These are phyloP conservation scores for Phytophthora quininea DNA, from an alignment of 352 stramenopile genomes.

Conservation along the genomic window DNA sequence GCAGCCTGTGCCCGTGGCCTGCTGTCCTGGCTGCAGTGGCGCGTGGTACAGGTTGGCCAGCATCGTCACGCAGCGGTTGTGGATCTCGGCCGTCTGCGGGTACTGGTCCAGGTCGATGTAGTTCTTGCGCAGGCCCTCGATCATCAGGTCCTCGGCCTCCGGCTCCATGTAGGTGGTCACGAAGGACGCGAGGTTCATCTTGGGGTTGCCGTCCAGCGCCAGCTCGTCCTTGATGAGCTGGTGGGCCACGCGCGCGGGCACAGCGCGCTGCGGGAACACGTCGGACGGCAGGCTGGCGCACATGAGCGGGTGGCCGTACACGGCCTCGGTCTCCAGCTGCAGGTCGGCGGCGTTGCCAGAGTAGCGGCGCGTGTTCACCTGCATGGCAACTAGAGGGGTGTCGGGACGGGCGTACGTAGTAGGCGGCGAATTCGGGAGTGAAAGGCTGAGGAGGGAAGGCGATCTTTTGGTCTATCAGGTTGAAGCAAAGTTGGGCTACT, in stretches of 20 bases:
- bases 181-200: slow-evolving; percentile 93
- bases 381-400: slow-evolving; percentile 29
- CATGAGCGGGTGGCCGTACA: slow-evolving; percentile 88
- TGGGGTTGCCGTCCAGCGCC: slow-evolving; percentile 88
- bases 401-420: slow-evolving; percentile 2
- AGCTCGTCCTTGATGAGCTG: slow-evolving; percentile 92
- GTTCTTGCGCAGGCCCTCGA: slow-evolving; percentile 90
- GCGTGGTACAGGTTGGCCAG: slow-evolving; percentile 92
- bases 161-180: slow-evolving; percentile 94
- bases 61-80: slow-evolving; percentile 93
- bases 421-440: slow-evolving; percentile 34
- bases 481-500: not conserved
- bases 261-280: slow-evolving; percentile 62
- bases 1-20: slow-evolving; percentile 85
- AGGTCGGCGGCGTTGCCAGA: slow-evolving; percentile 30
- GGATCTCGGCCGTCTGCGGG: slow-evolving; percentile 91
- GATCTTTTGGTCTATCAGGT: not conserved
- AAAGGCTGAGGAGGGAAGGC: not conserved
- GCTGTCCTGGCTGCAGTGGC: slow-evolving; percentile 55
- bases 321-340: slow-evolving; percentile 53
- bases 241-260: slow-evolving; percentile 83
- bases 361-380: slow-evolving; percentile 47
- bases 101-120: slow-evolving; percentile 94
- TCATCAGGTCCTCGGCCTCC: slow-evolving; percentile 91
- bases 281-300: slow-evolving; percentile 64